Evolutionary conservation across 345 rosid species (phyloP).

Genomic region (Carallia pectinifolia): DNA sequence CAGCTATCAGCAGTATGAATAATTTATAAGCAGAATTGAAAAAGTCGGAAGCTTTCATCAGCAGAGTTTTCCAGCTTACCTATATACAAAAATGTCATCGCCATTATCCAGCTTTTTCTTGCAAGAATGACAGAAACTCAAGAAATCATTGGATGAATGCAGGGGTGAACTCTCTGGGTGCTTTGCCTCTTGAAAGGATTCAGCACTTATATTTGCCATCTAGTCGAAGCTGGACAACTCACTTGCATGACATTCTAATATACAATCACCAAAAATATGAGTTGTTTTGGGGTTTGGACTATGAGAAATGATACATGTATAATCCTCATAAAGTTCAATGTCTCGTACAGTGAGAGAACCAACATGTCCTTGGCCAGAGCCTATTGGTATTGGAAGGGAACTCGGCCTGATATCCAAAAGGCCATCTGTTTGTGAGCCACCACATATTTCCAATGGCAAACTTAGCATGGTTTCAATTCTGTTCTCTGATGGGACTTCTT

Average conservation of each 20-base stretch:
- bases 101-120: constrained; percentile 28
- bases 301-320: constrained; percentile 62
- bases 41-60: background rate
- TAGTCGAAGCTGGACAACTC: constrained; percentile 35
- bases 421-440: constrained; percentile 23
- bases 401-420: constrained; percentile 28
- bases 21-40: background rate
- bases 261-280: constrained; percentile 54
- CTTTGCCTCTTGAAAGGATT: constrained; percentile 21
- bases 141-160: constrained; percentile 23
- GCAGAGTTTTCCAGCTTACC: constrained; percentile 29
- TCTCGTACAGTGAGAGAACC: constrained; percentile 47
- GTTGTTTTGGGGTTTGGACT: constrained; percentile 65
- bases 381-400: constrained; percentile 46
- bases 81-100: constrained; percentile 31
- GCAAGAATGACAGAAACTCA: constrained; percentile 40
- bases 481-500: constrained; percentile 17
- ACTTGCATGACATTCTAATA: constrained; percentile 49
- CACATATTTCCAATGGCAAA: constrained; percentile 24
- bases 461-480: constrained; percentile 18
- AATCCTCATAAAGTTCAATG: constrained; percentile 66
- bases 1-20: constrained; percentile 1
- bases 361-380: constrained; percentile 24
- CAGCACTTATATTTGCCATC: constrained; percentile 25
- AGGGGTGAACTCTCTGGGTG: constrained; percentile 12